Conservation (phyloP, 352 stramenopile genomes). For the Phytophthora cryptogea region DNA sequence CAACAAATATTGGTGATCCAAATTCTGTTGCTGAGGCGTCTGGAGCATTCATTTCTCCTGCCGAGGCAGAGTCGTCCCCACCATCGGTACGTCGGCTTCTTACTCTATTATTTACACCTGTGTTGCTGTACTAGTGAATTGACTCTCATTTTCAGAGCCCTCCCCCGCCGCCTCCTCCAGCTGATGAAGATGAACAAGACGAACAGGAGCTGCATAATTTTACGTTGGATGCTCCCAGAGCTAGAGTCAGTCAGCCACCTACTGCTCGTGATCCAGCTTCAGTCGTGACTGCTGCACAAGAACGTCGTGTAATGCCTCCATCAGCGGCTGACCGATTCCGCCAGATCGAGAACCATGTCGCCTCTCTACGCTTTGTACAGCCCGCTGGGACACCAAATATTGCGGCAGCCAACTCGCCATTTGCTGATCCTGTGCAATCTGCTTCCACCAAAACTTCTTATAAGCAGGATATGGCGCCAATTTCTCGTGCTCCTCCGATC, state of each 20-base stretch:
- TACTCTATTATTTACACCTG: background rate
- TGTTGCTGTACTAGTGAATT: background rate
- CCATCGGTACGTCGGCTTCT: conserved; percentile 26
- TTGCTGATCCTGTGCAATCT: conserved; percentile 18
- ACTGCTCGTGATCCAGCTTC: background rate
- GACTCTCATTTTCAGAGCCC: conserved; percentile 39
- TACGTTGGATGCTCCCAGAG: conserved; percentile 15
- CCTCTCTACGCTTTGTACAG: conserved; percentile 36
- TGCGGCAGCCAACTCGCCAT: conserved; percentile 8
- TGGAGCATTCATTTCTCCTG: background rate
- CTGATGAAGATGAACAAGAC: conserved; percentile 48
- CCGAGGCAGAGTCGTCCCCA: conserved; percentile 7
- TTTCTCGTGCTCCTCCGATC: conserved; percentile 7
- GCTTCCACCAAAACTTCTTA: conserved; percentile 12
- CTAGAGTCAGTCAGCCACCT: background rate
- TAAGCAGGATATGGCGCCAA: background rate
- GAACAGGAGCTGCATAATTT: conserved; percentile 39
- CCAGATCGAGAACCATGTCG: conserved; percentile 43
- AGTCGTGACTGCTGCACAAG: background rate
- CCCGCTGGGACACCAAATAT: conserved; percentile 7
- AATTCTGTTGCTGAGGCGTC: background rate
- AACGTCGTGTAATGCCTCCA: background rate
- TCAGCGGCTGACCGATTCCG: conserved; percentile 37
- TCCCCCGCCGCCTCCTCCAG: conserved; percentile 53
- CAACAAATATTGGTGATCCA: background rate